Evolutionary conservation across 2,329 filamentous ascomycete species (phyloP).

Genomic region (Ceratocystis alfenasii): DNA sequence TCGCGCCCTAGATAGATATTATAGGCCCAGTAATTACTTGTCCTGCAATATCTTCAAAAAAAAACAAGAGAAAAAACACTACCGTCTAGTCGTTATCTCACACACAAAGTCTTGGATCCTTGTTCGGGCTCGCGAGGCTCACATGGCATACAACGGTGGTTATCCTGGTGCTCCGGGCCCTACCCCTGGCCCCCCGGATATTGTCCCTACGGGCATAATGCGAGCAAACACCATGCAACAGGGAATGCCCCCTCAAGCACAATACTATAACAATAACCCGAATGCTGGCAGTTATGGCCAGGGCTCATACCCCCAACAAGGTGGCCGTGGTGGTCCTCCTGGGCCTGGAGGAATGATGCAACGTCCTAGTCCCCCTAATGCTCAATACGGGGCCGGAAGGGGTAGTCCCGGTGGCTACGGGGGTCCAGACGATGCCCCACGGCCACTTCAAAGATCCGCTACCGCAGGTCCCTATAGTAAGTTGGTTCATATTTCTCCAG

Average conservation of each 20-base stretch:
- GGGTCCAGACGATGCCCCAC: constrained; percentile 10
- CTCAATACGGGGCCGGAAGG: constrained; percentile 26
- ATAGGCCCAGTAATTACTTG: neutral
- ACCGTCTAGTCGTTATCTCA: too few relatives aligned
- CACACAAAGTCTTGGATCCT: neutral
- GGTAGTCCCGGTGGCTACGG: constrained; percentile 12
- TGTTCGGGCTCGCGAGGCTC: neutral
- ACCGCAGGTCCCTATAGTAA: constrained; percentile 11
- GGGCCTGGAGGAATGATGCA: constrained; percentile 28
- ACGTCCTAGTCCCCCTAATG: constrained; percentile 33
- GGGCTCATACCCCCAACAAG: constrained; percentile 34
- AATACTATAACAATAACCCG: constrained; percentile 39
- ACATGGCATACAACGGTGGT: constrained; percentile 19
- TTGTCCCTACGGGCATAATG: constrained; percentile 4
- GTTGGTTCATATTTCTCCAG: neutral
- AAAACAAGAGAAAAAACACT: too few relatives aligned
- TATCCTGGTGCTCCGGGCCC: constrained; percentile 17
- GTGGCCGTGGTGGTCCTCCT: constrained; percentile 36
- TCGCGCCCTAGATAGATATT: neutral
- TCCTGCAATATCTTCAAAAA: neutral
- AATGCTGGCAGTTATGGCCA: constrained; percentile 37
- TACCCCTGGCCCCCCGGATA: constrained; percentile 12
- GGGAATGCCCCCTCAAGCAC: constrained; percentile 33
- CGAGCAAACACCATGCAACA: constrained; percentile 7
- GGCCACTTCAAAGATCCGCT: constrained; percentile 23